phyloP scores from a whole-genome alignment of 75 land plant species.

The Picea sitchensis region DNA sequence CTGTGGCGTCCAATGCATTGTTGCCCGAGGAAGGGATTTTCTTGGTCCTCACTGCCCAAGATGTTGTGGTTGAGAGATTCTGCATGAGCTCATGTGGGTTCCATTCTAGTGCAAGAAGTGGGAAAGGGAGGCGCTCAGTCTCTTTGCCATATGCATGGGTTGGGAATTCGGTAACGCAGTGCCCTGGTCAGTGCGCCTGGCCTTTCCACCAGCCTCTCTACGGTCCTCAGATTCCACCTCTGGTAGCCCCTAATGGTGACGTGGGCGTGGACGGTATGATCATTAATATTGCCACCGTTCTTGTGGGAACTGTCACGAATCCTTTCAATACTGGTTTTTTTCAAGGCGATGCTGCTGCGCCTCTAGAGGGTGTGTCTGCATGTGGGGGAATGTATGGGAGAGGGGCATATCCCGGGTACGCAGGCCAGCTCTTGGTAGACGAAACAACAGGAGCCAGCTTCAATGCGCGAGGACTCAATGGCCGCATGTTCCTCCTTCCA shows the following conservation, averaged over 20 bases:
- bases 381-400: conserved; percentile 51
- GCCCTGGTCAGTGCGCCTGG: conserved; percentile 81
- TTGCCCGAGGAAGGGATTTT: conserved; percentile 13
- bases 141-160: conserved; percentile 55
- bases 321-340: conserved; percentile 63
- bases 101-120: conserved; percentile 14
- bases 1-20: not conserved
- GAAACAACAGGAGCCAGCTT: conserved; percentile 20
- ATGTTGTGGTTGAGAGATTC: conserved; percentile 45
- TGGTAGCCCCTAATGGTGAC: conserved; percentile 61
- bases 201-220: conserved; percentile 64
- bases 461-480: conserved; percentile 19
- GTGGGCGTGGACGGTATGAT: conserved; percentile 75
- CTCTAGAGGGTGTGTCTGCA: conserved; percentile 65
- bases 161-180: conserved; percentile 64
- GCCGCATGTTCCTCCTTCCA: conserved; percentile 26
- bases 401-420: conserved; percentile 31
- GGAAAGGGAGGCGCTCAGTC: not conserved
- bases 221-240: conserved; percentile 63
- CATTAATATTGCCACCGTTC: conserved; percentile 51
- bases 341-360: conserved; percentile 55
- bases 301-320: conserved; percentile 70
- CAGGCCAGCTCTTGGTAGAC: conserved; percentile 22
- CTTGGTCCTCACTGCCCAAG: conserved; percentile 39
- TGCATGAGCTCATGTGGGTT: conserved; percentile 44